Percentiles rank a stretch among this genome's conserved stretches.
These are phyloP conservation scores for Periconia digitata DNA, from an alignment of 2,329 filamentous ascomycete genomes.

Conservation along the genomic window DNA sequence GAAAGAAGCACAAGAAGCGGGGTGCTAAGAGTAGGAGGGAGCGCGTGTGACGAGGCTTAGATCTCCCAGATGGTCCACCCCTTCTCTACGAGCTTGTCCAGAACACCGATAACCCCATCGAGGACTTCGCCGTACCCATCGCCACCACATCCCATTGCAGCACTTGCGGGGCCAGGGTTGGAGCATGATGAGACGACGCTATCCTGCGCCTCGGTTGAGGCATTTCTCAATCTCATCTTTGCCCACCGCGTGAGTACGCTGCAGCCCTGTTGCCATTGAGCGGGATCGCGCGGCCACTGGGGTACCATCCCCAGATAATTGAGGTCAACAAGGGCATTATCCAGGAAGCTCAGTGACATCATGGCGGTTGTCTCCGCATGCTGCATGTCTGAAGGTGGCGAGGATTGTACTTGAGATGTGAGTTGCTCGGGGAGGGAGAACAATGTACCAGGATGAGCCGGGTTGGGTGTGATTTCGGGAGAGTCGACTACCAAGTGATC, in stretches of 20 bases:
- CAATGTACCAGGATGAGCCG: constrained; percentile 11
- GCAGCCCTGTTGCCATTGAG: constrained; percentile 31
- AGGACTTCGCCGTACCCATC: constrained; percentile 33
- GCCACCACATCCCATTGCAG: constrained; percentile 13
- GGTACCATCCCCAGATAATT: constrained; percentile 13
- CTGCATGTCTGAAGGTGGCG: constrained; percentile 18
- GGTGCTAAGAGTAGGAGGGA: no score
- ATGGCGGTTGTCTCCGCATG: constrained; percentile 20
- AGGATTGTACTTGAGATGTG: constrained; percentile 16
- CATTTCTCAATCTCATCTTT: constrained; percentile 30
- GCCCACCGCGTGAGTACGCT: constrained; percentile 34
- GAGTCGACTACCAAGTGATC: constrained; percentile 8
- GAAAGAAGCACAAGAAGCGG: no score
- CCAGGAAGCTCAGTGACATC: constrained; percentile 28
- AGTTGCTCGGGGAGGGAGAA: constrained; percentile 14
- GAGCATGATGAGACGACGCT: constrained; percentile 7
- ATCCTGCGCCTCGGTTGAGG: constrained; percentile 16
- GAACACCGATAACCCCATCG: constrained; percentile 25
- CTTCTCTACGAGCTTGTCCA: constrained; percentile 32
- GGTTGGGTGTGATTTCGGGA: constrained; percentile 11
- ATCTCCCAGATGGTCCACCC: constrained; percentile 36
- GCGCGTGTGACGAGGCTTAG: constrained; percentile 6
- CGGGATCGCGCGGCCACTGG: constrained; percentile 21
- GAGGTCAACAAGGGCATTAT: constrained; percentile 20
- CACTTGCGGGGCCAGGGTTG: constrained; percentile 9